A percentile compares a stretch with the other conserved stretches of the same genome.
These are phyloP conservation scores for Isoetes taiwanensis DNA, from an alignment of 75 land plant genomes.

Conservation along the genomic window DNA sequence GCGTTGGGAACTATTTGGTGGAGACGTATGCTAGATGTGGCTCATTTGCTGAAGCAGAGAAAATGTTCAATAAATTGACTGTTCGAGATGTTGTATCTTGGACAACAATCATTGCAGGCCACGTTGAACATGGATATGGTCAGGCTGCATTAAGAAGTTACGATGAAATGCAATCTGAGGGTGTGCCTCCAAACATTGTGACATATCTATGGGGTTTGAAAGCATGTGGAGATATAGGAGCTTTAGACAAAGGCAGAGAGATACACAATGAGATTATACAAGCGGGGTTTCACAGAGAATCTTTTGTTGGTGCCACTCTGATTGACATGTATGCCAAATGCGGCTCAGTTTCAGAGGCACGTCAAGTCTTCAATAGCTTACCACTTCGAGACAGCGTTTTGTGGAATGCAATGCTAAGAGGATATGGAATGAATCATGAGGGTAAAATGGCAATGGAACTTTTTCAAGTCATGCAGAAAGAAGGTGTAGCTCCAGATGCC, in stretches of 20 bases:
- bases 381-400: not conserved
- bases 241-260: not conserved
- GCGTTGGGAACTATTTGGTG: constrained; percentile 6
- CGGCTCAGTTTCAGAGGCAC: not conserved
- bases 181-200: constrained; percentile 16
- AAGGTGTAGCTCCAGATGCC: not conserved
- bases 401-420: constrained; percentile 5
- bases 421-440: not conserved
- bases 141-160: not conserved
- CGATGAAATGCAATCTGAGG: constrained; percentile 5
- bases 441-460: not conserved
- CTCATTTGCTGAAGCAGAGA: not conserved
- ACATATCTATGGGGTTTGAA: constrained; percentile 24
- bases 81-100: constrained; percentile 20
- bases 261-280: not conserved
- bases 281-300: not conserved
- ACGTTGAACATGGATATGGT: constrained; percentile 12
- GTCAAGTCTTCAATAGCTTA: not conserved
- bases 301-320: not conserved
- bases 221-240: constrained; percentile 24
- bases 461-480: constrained; percentile 3
- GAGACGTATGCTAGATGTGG: constrained; percentile 28
- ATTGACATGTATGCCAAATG: constrained; percentile 4
- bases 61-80: constrained; percentile 7
- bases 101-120: constrained; percentile 25